A percentile compares a stretch with the other conserved stretches of the same genome.
phyloP scores from a whole-genome alignment of 768 basidiomycete species.

The Kwoniella dendrophila region DNA sequence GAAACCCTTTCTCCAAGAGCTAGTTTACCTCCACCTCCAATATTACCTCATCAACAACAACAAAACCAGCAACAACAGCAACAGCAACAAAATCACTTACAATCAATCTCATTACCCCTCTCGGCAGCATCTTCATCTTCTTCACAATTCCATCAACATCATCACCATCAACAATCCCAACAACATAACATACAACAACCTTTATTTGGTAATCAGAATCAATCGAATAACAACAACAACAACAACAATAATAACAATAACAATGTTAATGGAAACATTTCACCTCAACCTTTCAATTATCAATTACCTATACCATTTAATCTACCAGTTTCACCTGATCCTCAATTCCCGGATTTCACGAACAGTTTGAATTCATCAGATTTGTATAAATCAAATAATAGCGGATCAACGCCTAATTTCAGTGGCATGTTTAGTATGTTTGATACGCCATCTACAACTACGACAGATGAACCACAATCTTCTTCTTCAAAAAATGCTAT shows the following conservation, averaged over 20 bases:
- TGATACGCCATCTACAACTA: conserved; percentile 14
- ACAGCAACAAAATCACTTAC: too few species aligned
- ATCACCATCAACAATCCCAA: conserved; percentile 5
- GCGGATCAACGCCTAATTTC: conserved; percentile 24
- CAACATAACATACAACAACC: conserved; percentile 9
- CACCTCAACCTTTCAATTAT: conserved; percentile 36
- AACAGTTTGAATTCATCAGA: conserved; percentile 20
- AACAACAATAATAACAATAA: background rate
- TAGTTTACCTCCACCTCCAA: conserved; percentile 1
- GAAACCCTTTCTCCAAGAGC: conserved; percentile 31
- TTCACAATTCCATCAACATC: conserved; percentile 12
- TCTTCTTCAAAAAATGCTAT: conserved; percentile 7
- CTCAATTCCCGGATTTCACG: conserved; percentile 29
- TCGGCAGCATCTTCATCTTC: conserved; percentile 5
- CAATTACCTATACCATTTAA: conserved; percentile 40
- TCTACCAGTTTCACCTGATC: conserved; percentile 30
- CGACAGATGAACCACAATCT: conserved; percentile 1
- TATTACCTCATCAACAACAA: conserved; percentile 8
- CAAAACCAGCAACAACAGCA: too few species aligned
- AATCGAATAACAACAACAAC: background rate
- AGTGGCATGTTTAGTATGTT: conserved; percentile 35
- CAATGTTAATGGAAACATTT: background rate
- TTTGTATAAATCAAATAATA: conserved; percentile 27
- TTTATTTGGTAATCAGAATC: background rate
- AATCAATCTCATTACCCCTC: background rate